Evolutionary conservation across 306 rosid species (phyloP), one percentile per base, ranked within the genome.

Genomic region (Casuarina equisetifolia): DNA sequence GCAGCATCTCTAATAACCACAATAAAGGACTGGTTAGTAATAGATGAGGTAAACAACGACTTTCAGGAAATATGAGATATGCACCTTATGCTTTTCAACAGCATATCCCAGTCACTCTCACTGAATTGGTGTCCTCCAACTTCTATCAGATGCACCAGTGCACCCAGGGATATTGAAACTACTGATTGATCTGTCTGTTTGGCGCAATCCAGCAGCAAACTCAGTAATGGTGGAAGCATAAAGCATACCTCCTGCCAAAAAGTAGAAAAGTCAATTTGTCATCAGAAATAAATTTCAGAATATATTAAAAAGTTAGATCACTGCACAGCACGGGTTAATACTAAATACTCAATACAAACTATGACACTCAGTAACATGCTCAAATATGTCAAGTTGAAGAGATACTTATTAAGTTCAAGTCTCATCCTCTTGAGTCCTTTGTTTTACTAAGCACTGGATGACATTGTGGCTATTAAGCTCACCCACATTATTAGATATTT

Each of bases 91-190:
- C 99, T 93, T 83, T 84, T 92, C 83, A 96, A 87, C 79, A 96
- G 86, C 12, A 93, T 91, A 79, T 96, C 94, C 99, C 99, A 96
- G 80, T 96, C 99, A 40, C 79, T 85, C 74, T 89, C 96, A 79
- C 96, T 93, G 78, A 96, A 96, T 75, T 96, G 99, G 88, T 96
- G 99, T 71, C 99, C 99, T 76, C 99, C 99, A 19, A 93, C 99
- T 85, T 96, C 98, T 80, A 90, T 91, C 74, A 96, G 94, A 87
- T 96, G 99, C 78, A 89, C 98, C 78, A 96, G 82, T 63, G 99
- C 99, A 81, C 96, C 99, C 71, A 96, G 93, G 83, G 99, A 90
- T 84, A 96, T 86, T 64, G 99, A 96, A 74, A 96, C 99, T 81
- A 96, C 99, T 0, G 98, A 89, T 81, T 96, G 99, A 83, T 96